Evolutionary conservation across 2,329 filamentous ascomycete species (phyloP), one percentile per base, ranked within the genome.

Genomic region (Helicocarpus griseus): DNA sequence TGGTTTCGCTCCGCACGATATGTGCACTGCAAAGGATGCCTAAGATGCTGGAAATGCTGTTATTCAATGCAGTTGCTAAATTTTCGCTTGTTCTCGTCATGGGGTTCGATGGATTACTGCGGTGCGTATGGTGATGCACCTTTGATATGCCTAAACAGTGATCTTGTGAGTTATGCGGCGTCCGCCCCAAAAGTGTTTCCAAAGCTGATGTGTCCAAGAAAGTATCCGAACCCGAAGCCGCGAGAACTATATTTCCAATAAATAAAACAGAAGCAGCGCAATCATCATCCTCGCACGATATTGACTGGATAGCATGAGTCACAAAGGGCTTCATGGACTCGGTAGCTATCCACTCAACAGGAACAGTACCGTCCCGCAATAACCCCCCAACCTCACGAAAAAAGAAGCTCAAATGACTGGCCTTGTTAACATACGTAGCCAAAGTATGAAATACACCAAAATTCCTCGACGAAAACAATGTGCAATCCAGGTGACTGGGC

Each of bases 321-420:
- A 71, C 59, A 53, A 64, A 68, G 5, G 55, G 54, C 40, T 65
- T 69, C 66, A 69, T 69, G 13, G 56, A 51, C 17, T 57, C 63
- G 13, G 69, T 71, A 38, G 68, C 67, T 63, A 71, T 65, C 68
- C 69, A 71, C 52, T 71, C 66, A 14, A 64, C 58, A 9, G 68
- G 67, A 11, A 72, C 19, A 4, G 57, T 57, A 5, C 61, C 58
- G 19, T 63, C 61, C n/a, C 53, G 36, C 29, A 71, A 57, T 48
- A 71, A 63, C 33, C 59, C 61, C n/a, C 64, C 57, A 47, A 72
- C 38, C 48, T 70, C 65, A 60, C 57, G 45, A 65, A 69, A 21
- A 64, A 58, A 52, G 60, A 71, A 38, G 61, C 61, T 36, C 58
- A 61, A 26, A 35, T 39, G 49, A 22, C 26, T 19, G 54, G 48